Evolutionary conservation across 768 basidiomycete species (phyloP).

Genomic region (Suillus variegatus): DNA sequence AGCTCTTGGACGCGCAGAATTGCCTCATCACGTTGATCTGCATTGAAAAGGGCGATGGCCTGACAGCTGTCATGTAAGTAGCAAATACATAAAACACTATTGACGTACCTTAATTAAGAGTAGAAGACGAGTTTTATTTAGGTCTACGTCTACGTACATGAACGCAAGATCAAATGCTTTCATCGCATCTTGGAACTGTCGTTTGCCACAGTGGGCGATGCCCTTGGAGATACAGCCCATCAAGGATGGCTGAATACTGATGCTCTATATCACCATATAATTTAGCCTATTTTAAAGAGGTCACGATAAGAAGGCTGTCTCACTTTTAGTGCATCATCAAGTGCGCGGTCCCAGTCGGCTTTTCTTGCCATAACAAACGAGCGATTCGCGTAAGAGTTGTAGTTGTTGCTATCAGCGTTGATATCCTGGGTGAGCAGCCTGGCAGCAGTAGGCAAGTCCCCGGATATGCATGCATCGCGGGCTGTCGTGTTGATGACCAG

Average conservation of each 20-base stretch:
- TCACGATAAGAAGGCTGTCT: background rate
- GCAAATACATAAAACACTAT: background rate
- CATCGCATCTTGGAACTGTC: background rate
- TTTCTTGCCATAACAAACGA: background rate
- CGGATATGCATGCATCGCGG: background rate
- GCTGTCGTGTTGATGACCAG: background rate
- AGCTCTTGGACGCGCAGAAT: background rate
- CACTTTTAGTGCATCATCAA: background rate
- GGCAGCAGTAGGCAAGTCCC: background rate
- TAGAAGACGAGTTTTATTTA: background rate
- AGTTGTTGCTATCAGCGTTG: background rate
- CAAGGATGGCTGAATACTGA: background rate
- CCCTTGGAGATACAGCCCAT: background rate
- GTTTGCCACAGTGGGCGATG: slow-evolving; percentile 1
- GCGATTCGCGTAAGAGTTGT: background rate
- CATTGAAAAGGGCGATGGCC: slow-evolving; percentile 1
- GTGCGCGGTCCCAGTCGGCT: background rate
- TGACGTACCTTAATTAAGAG: background rate
- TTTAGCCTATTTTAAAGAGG: background rate
- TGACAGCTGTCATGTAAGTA: background rate
- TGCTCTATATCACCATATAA: background rate
- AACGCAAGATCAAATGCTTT: slow-evolving; percentile 1
- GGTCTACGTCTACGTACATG: background rate
- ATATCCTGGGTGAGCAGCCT: background rate
- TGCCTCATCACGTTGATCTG: background rate